Conservation (phyloP, 1,139 yeast genomes). For the Suhomyces bokatorum region DNA sequence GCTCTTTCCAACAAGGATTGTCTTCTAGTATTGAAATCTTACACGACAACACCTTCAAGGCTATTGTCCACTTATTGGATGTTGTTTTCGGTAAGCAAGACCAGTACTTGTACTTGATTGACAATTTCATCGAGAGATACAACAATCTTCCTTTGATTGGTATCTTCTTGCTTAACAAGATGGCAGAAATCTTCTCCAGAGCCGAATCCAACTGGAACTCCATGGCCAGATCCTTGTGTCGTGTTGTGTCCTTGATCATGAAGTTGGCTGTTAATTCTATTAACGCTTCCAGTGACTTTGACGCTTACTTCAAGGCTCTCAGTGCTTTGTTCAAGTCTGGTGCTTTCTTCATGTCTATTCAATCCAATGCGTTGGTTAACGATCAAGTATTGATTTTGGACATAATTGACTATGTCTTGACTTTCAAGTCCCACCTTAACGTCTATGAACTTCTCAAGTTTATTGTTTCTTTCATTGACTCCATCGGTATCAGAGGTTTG, state of each 20-base stretch:
- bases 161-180: conserved; percentile 45
- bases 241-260: conserved; percentile 55
- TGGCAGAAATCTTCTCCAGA: conserved; percentile 48
- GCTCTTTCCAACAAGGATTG: conserved; percentile 24
- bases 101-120: conserved; percentile 58
- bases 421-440: conserved; percentile 41
- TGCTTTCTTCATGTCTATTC: conserved; percentile 49
- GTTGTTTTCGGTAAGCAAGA: conserved; percentile 67
- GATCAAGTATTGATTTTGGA: conserved; percentile 65
- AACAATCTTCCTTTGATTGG: conserved; percentile 53
- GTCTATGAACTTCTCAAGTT: conserved; percentile 40
- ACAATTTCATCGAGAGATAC: conserved; percentile 41
- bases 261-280: conserved; percentile 39
- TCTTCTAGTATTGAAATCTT: conserved; percentile 36
- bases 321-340: conserved; percentile 40
- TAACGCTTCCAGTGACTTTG: conserved; percentile 22
- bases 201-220: conserved; percentile 62
- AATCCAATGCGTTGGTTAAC: conserved; percentile 47
- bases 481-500: conserved; percentile 57
- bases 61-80: conserved; percentile 61
- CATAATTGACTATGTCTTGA: conserved; percentile 54
- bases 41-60: conserved; percentile 48
- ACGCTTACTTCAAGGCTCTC: conserved; percentile 34
- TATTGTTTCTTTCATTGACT: conserved; percentile 45
- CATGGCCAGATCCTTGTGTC: conserved; percentile 62